phyloP scores from a whole-genome alignment of 495 filamentous ascomycete genomes.

The Physcia stellaris region DNA sequence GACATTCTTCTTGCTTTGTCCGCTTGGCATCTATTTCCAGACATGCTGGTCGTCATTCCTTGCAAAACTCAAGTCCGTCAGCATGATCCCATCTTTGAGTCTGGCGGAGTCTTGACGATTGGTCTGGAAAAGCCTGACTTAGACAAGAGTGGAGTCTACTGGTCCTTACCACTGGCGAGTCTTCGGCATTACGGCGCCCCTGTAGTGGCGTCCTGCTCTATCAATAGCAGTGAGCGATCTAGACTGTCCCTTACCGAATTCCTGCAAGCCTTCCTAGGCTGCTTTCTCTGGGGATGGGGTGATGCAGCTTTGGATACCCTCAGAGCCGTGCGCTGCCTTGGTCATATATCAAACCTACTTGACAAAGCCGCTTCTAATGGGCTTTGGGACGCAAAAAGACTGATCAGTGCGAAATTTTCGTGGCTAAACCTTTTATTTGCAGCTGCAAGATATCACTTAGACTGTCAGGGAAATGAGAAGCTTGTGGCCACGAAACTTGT shows the following conservation, averaged over 20 bases:
- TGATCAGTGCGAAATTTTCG: background rate
- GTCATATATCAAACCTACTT: background rate
- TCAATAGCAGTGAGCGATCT: slow-evolving; percentile 1
- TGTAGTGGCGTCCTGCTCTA: slow-evolving; percentile 1
- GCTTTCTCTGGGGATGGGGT: slow-evolving; percentile 2
- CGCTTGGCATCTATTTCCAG: slow-evolving; percentile 27
- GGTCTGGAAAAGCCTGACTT: slow-evolving; percentile 8
- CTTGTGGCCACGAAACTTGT: slow-evolving; percentile 1
- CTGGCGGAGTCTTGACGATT: slow-evolving; percentile 18
- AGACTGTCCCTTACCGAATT: slow-evolving; percentile 3
- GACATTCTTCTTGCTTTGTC: slow-evolving; percentile 18
- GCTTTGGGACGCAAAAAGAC: background rate
- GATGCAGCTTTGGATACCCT: background rate
- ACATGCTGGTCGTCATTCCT: slow-evolving; percentile 18
- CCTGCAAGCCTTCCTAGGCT: slow-evolving; percentile 3
- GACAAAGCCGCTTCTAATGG: background rate
- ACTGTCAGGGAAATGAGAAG: background rate
- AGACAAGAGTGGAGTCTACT: slow-evolving; percentile 6
- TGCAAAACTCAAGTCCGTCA: slow-evolving; percentile 8
- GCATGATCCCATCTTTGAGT: slow-evolving; percentile 15
- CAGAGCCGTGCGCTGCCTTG: background rate
- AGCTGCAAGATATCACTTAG: background rate
- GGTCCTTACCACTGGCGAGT: slow-evolving; percentile 10
- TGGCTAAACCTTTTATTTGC: slow-evolving; percentile 1
- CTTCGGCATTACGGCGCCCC: slow-evolving; percentile 10